These are phyloP conservation scores for Aspergillus pseudotamarii DNA, from an alignment of 2,329 filamentous ascomycete genomes.

Conservation along the genomic window DNA sequence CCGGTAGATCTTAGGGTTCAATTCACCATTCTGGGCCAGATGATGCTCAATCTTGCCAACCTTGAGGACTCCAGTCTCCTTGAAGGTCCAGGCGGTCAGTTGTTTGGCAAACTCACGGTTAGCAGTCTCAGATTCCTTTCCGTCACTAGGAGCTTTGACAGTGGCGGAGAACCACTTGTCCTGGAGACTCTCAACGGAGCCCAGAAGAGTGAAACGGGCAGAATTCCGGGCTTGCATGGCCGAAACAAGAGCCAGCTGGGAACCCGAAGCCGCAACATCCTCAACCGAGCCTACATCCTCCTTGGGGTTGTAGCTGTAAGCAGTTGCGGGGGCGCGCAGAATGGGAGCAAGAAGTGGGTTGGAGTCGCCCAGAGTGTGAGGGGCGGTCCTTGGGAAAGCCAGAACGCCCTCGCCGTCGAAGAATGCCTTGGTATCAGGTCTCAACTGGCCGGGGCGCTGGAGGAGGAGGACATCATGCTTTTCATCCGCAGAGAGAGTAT, in stretches of 20 bases:
- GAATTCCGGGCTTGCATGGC: slow-evolving; percentile 90
- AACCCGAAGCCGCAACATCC: slow-evolving; percentile 81
- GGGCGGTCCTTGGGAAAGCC: slow-evolving; percentile 79
- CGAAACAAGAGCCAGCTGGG: slow-evolving; percentile 82
- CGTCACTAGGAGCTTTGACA: slow-evolving; percentile 60
- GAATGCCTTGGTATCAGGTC: slow-evolving; percentile 73
- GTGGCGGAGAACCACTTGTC: slow-evolving; percentile 86
- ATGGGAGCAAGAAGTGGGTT: slow-evolving; percentile 79
- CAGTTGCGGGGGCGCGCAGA: slow-evolving; percentile 77
- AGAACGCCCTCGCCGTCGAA: slow-evolving; percentile 72
- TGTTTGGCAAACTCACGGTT: slow-evolving; percentile 86
- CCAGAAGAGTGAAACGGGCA: slow-evolving; percentile 82
- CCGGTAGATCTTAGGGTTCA: slow-evolving; percentile 86
- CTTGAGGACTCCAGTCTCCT: slow-evolving; percentile 86
- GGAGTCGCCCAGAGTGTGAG: slow-evolving; percentile 76
- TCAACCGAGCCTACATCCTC: slow-evolving; percentile 74
- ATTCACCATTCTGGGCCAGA: slow-evolving; percentile 55
- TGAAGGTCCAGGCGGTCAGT: slow-evolving; percentile 92
- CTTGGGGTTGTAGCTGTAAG: slow-evolving; percentile 93
- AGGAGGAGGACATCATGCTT: slow-evolving; percentile 87
- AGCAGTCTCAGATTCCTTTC: slow-evolving; percentile 64
- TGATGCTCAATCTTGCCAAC: slow-evolving; percentile 83
- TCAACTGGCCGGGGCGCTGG: slow-evolving; percentile 65
- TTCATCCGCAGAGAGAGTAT: slow-evolving; percentile 73
- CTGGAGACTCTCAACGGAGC: slow-evolving; percentile 82